Conservation (phyloP, 2,329 filamentous ascomycete species). For the Aspergillus novofumigatus region DNA sequence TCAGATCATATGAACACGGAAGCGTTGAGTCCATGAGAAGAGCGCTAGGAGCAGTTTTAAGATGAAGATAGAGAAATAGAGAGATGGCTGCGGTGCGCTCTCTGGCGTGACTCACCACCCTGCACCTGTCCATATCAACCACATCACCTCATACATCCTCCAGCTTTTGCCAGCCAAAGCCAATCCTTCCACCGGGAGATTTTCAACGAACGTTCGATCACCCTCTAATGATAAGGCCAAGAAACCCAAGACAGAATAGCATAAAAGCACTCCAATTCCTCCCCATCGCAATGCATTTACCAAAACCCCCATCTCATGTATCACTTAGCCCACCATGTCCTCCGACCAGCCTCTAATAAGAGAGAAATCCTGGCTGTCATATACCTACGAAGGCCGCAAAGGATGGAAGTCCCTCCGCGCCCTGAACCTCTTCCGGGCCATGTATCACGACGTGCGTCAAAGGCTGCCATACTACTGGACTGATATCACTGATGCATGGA, state of each 20-base stretch:
- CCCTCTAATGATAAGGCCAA: background rate
- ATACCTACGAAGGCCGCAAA: constrained; percentile 32
- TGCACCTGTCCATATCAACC: background rate
- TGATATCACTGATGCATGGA: constrained; percentile 53
- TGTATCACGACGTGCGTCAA: constrained; percentile 52
- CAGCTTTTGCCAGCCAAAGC: background rate
- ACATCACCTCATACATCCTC: background rate
- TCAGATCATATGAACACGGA: too few relatives aligned
- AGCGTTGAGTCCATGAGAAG: background rate
- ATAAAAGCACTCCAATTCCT: background rate
- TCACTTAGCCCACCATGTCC: constrained; percentile 14
- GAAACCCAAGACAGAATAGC: background rate
- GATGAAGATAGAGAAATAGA: background rate
- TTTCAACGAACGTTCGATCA: background rate
- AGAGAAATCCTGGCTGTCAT: constrained; percentile 21
- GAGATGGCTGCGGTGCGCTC: background rate
- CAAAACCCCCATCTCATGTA: too few relatives aligned
- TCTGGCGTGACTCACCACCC: background rate
- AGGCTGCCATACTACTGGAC: constrained; percentile 54
- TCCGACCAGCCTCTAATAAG: constrained; percentile 21
- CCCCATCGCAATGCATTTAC: too few relatives aligned
- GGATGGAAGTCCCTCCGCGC: constrained; percentile 42
- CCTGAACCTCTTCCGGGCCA: constrained; percentile 47
- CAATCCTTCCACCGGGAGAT: background rate
- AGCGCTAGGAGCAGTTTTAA: background rate